These are phyloP conservation scores for Hanseniaspora pseudoguilliermondii DNA, from an alignment of 805 yeast species.

Conservation along the genomic window DNA sequence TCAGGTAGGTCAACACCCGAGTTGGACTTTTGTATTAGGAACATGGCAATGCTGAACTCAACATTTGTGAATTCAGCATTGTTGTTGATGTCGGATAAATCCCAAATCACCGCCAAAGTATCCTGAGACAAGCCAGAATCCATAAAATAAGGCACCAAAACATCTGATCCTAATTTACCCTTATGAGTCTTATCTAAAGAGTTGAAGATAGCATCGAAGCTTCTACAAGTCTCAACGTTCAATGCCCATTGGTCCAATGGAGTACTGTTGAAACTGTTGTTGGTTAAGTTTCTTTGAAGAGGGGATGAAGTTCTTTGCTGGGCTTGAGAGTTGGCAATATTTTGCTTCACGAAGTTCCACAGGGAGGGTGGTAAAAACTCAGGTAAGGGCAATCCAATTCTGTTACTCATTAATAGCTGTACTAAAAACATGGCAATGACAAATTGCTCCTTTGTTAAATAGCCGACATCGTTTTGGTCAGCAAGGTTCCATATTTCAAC, in stretches of 20 bases:
- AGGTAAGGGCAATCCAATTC: slow-evolving; percentile 45
- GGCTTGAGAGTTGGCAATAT: slow-evolving; percentile 14
- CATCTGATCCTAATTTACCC: slow-evolving; percentile 59
- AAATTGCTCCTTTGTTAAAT: slow-evolving; percentile 60
- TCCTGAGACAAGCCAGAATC: slow-evolving; percentile 79
- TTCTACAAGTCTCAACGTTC: slow-evolving; percentile 54
- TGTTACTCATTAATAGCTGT: slow-evolving; percentile 48
- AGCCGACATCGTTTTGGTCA: slow-evolving; percentile 64
- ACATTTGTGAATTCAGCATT: slow-evolving; percentile 65
- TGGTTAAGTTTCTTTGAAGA: slow-evolving; percentile 9
- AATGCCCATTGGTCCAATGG: slow-evolving; percentile 49
- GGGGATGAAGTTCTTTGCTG: slow-evolving; percentile 22
- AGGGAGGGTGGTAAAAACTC: slow-evolving; percentile 31
- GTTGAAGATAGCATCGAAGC: slow-evolving; percentile 68
- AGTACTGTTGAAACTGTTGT: slow-evolving; percentile 26
- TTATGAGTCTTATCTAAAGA: slow-evolving; percentile 52
- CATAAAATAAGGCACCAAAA: slow-evolving; percentile 78
- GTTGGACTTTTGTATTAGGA: slow-evolving; percentile 70
- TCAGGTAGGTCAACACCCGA: slow-evolving; percentile 70
- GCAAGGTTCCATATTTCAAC: slow-evolving; percentile 85
- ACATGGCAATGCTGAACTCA: slow-evolving; percentile 91
- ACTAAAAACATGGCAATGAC: slow-evolving; percentile 90
- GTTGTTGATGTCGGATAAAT: slow-evolving; percentile 77
- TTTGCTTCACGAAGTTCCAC: slow-evolving; percentile 29
- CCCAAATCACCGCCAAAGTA: slow-evolving; percentile 84